Base-by-base conservation (phyloP, 208 protist species). In the Leptomonas seymouri region DNA sequence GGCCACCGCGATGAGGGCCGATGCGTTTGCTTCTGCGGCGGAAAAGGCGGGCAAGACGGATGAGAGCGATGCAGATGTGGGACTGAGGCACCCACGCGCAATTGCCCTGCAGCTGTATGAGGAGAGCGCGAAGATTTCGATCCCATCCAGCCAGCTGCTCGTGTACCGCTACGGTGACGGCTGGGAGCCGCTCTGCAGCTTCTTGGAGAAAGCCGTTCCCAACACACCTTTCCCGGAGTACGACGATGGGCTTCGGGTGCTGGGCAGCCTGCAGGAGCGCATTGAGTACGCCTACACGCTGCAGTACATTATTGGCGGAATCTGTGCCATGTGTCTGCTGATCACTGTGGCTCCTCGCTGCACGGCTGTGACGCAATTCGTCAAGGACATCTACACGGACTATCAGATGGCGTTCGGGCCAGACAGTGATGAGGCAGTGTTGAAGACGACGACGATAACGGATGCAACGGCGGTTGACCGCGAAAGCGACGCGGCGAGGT, bases 131-230 rank as follows among this genome's bases (percentile, higher is more conserved):
- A 74, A 76, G 68, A 71, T 82, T 36, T 61, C 62, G 4, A 65
- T 94, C 11, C 81, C 84, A 1, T 36, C 67, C 23, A 64, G 46
- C 11, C 57, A 75, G 31, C 76, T 94, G 42, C 75, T 91, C 39
- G 86, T 94, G 48, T 90, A 87, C 64, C 79, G 75, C 58, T 61
- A 86, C 66, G 78, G 81, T 44, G 86, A 92, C 30, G 89, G 85
- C 21, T 94, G 89, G 86, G 81, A 78, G 67, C 81, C 84, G 14
- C 74, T 94, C 20, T 94, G 89, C 70, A 58, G 44, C 21, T 94
- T 94, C 62, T 79, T 94, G 0, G 89, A 84, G 25, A 87, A 86
- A 63, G 34, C 71, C 7, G 71, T 84, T 2, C 89, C 89, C 15
- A 46, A 69, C 27, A 66, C 73, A 23, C 77, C 84, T 8, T 94